Evolutionary conservation across 148 eudicot genomes (phyloP), one percentile per base, ranked within the genome.

Genomic region (Limonium bicolor): DNA sequence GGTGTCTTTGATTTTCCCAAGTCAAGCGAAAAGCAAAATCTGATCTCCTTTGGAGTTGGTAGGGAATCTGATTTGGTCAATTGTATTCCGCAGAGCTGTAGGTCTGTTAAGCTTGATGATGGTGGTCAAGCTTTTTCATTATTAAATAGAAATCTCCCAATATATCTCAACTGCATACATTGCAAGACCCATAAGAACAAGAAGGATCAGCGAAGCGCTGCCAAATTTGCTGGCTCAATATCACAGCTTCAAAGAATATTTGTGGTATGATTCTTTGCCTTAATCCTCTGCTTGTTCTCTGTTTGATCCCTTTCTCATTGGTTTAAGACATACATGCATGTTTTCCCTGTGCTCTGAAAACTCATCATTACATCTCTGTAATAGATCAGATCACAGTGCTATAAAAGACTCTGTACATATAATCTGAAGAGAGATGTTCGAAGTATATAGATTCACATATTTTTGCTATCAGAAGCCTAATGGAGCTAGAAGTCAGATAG

Each of bases 241-340:
- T 88, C 97, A 27, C 97, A 88, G 70, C 78, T 88, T 38, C 92
- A 77, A 64, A 77, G 97, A 65, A 83, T 88, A 34, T 83, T 88
- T 64, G 69, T 83, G 92, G 97, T 88, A 83, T 32, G 64, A 26
- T 14, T 43, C 30, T 43, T 23, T 25, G 18, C 24, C 48, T 31
- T 43, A 43, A 6, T 43, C 46, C 12, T n/a, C 23, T 43, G 10
- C 31, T 43, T 43, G n/a, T n/a, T n/a, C n/a, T n/a, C n/a, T n/a
- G n/a, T n/a, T n/a, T n/a, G n/a, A n/a, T n/a, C n/a, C n/a, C n/a
- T n/a, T n/a, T n/a, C n/a, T n/a, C n/a, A n/a, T n/a, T n/a, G n/a
- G n/a, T n/a, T n/a, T n/a, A n/a, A n/a, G n/a, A n/a, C n/a, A n/a
- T n/a, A n/a, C n/a, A n/a, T n/a, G n/a, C n/a, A n/a, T n/a, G n/a